These are phyloP conservation scores for Combretum micranthum DNA, from an alignment of 345 rosid species.

Conservation along the genomic window DNA sequence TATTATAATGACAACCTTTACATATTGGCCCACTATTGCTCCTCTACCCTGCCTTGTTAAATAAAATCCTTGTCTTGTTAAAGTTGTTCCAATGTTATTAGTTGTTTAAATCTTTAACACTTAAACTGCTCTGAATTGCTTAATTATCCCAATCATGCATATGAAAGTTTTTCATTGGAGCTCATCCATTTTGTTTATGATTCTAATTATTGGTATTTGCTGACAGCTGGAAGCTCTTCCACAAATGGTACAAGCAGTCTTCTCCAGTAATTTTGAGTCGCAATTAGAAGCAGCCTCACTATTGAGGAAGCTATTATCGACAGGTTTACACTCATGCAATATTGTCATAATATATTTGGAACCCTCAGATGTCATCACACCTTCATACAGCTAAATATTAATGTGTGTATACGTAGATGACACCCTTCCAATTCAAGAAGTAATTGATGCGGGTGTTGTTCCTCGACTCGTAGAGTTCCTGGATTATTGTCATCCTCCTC, in stretches of 20 bases:
- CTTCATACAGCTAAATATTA: background rate
- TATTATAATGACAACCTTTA: no score
- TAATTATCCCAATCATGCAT: no score
- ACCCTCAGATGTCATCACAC: background rate
- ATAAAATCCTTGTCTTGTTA: no score
- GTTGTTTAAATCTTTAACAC: no score
- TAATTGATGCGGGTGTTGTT: slow-evolving; percentile 59
- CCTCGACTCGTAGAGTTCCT: slow-evolving; percentile 74
- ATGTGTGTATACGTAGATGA: slow-evolving; percentile 28
- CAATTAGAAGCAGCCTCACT: slow-evolving; percentile 68
- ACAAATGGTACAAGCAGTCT: slow-evolving; percentile 63
- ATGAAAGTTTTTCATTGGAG: no score
- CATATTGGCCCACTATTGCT: no score
- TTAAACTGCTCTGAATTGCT: no score
- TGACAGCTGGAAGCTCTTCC: slow-evolving; percentile 66
- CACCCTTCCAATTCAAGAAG: slow-evolving; percentile 72
- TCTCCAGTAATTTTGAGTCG: slow-evolving; percentile 41
- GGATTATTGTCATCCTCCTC: slow-evolving; percentile 52
- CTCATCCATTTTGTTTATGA: no score
- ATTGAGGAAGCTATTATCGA: slow-evolving; percentile 62
- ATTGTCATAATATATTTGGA: background rate
- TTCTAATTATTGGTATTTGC: slow-evolving; percentile 12
- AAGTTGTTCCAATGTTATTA: no score
- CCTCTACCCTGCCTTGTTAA: no score
- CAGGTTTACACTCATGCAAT: slow-evolving; percentile 26